phyloP scores from a whole-genome alignment of 2,329 filamentous ascomycete genomes.

The Didymella segeticola region DNA sequence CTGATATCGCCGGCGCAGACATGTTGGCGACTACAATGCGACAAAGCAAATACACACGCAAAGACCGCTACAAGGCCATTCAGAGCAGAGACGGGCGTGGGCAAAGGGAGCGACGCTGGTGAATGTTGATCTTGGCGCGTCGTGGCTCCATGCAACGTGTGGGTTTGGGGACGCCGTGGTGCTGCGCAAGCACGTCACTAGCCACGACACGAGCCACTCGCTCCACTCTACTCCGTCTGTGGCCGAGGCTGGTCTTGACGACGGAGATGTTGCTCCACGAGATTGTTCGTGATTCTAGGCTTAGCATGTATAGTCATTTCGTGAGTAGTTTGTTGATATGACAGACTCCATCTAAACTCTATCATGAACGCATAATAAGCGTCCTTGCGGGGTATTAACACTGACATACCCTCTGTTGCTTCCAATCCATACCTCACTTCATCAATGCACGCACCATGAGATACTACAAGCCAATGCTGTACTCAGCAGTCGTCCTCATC shows the following conservation, averaged over 20 bases:
- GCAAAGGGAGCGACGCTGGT: conserved; percentile 34
- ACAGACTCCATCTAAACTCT: background rate
- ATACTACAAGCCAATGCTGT: conserved; percentile 27
- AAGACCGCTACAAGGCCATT: conserved; percentile 15
- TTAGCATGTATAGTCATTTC: too few relatives aligned
- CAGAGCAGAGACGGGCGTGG: conserved; percentile 17
- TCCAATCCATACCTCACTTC: background rate
- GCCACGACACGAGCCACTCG: conserved; percentile 31
- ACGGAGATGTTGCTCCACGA: background rate
- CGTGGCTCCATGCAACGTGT: conserved; percentile 38
- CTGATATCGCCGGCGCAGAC: conserved; percentile 36
- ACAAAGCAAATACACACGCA: conserved; percentile 1
- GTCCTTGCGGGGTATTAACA: conserved; percentile 11
- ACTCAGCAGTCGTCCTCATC: conserved; percentile 21
- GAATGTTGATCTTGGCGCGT: conserved; percentile 45
- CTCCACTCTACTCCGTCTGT: background rate
- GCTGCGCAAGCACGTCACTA: conserved; percentile 35
- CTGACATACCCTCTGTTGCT: background rate
- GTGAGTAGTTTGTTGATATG: background rate
- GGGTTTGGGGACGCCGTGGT: conserved; percentile 33
- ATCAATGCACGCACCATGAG: conserved; percentile 10
- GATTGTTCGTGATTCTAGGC: background rate
- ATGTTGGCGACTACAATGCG: conserved; percentile 24
- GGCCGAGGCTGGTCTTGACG: conserved; percentile 1
- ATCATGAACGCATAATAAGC: conserved; percentile 6